A percentile compares a stretch with the other conserved stretches of the same genome.
Evolutionary conservation across 2,329 filamentous ascomycete species (phyloP).

Genomic region (Neofusicoccum ribis): DNA sequence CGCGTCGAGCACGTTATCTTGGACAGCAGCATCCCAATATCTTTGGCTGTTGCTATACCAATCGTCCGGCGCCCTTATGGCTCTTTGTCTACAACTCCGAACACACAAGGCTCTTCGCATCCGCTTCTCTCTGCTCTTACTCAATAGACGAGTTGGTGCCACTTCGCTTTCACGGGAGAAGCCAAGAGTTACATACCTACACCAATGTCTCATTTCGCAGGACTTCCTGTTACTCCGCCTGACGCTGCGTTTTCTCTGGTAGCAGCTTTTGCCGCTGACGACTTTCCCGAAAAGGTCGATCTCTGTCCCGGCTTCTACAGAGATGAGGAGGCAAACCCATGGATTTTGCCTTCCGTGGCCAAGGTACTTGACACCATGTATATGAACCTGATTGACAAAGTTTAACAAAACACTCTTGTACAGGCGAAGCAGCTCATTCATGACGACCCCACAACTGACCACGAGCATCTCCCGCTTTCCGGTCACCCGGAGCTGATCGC

Average conservation of each 20-base stretch:
- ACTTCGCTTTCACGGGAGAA: no score
- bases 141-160: no score
- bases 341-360: conserved; percentile 39
- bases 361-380: background rate
- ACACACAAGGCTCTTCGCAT: no score
- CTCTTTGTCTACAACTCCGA: no score
- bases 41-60: no score
- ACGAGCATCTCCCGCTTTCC: conserved; percentile 28
- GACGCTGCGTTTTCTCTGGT: background rate
- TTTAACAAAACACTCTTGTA: background rate
- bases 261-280: background rate
- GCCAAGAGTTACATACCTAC: no score
- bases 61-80: no score
- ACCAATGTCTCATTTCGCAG: background rate
- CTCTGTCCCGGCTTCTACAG: conserved; percentile 42
- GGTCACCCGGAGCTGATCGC: conserved; percentile 26
- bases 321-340: conserved; percentile 37
- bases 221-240: background rate
- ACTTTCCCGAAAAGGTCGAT: conserved; percentile 37
- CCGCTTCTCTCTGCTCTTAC: no score
- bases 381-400: background rate
- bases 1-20: no score
- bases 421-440: conserved; percentile 17
- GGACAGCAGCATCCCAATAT: no score
- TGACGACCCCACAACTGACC: conserved; percentile 11